phyloP scores from a whole-genome alignment of 1,139 yeast genomes.

The Taphrina betulina region DNA sequence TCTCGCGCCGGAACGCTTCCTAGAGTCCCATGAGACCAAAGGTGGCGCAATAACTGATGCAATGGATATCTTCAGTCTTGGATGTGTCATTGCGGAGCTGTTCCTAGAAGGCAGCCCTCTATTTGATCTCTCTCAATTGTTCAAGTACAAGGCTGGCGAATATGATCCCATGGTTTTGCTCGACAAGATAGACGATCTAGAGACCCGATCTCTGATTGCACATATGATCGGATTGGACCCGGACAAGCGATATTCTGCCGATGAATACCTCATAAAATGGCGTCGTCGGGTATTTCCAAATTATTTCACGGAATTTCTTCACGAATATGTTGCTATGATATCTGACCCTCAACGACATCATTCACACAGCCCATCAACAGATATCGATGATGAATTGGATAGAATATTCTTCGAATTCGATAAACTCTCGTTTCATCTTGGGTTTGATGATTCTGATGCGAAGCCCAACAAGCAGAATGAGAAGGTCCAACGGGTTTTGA shows the following conservation, averaged over 20 bases:
- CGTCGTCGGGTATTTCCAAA: constrained; percentile 60
- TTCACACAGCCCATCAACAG: constrained; percentile 43
- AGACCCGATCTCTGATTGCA: constrained; percentile 54
- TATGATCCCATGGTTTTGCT: constrained; percentile 47
- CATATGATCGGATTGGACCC: constrained; percentile 70
- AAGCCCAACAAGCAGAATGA: constrained; percentile 9
- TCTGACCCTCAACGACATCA: constrained; percentile 43
- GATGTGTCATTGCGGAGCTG: constrained; percentile 84
- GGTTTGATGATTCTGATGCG: constrained; percentile 33
- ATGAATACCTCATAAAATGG: constrained; percentile 54
- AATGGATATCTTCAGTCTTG: constrained; percentile 64
- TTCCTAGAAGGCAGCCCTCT: constrained; percentile 83
- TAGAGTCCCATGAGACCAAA: constrained; percentile 42
- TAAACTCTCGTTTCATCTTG: constrained; percentile 39
- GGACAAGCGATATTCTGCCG: constrained; percentile 56
- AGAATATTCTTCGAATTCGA: constrained; percentile 54
- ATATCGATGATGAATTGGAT: constrained; percentile 61
- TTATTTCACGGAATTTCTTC: constrained; percentile 67
- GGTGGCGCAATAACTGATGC: constrained; percentile 53
- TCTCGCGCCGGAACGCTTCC: constrained; percentile 90
- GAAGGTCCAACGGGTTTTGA: constrained; percentile 27
- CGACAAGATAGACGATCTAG: constrained; percentile 53
- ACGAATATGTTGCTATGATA: constrained; percentile 60
- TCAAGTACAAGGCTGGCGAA: constrained; percentile 72
- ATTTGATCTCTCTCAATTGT: constrained; percentile 80